Conservation (phyloP, 192 early-diverging fungal genomes). For the Backusella tuberculispora region DNA sequence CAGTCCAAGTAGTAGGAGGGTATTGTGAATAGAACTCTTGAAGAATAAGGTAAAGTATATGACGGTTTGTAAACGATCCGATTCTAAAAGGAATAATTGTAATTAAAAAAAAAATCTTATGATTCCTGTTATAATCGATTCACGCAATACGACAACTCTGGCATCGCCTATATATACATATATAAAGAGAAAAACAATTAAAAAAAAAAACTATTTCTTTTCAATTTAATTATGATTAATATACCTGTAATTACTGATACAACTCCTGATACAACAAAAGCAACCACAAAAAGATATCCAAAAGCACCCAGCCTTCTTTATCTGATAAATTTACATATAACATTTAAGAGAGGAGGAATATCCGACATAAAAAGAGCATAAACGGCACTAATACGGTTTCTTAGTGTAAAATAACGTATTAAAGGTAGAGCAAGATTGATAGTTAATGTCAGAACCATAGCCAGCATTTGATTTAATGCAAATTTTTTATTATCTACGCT, state of each 20-base stretch:
- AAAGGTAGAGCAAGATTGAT: not conserved
- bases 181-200: not conserved
- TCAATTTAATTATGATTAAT: not conserved
- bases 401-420: not conserved
- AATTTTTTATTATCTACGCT: not conserved
- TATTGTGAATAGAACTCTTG: conserved; percentile 3
- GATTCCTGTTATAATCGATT: not conserved
- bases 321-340: not conserved
- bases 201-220: no score
- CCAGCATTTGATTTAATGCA: not conserved
- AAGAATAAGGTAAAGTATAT: not conserved
- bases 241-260: not conserved
- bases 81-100: not conserved
- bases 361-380: conserved; percentile 2
- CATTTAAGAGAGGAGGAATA: not conserved
- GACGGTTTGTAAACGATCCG: not conserved
- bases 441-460: not conserved
- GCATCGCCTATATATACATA: not conserved
- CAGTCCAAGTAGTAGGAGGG: not conserved
- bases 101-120: not conserved
- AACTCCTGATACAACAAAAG: not conserved
- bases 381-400: not conserved
- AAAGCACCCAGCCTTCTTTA: not conserved
- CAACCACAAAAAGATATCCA: not conserved
- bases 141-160: not conserved